phyloP scores from a whole-genome alignment of 2,329 filamentous ascomycete genomes.

The Lachnellula suecica region DNA sequence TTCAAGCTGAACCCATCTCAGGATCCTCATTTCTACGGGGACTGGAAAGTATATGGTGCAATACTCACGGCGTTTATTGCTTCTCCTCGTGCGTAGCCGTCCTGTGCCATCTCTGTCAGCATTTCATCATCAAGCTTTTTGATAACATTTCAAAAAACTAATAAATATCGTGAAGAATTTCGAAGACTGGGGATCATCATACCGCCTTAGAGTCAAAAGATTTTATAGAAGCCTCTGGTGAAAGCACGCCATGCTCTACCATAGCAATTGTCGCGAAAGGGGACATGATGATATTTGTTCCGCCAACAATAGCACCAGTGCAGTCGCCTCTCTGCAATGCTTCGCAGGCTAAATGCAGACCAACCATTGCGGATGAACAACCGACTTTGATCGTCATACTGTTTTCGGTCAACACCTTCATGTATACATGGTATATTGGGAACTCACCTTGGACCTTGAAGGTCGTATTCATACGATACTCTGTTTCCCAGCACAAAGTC shows the following conservation, averaged over 20 bases:
- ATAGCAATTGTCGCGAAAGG: slow-evolving; percentile 4
- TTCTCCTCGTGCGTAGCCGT: slow-evolving; percentile 64
- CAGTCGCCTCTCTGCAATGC: slow-evolving; percentile 45
- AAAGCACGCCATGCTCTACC: slow-evolving; percentile 1
- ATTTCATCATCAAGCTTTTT: no score
- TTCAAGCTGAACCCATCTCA: no score
- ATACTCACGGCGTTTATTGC: slow-evolving; percentile 53
- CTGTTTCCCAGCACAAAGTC: slow-evolving; percentile 10
- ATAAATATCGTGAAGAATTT: no score
- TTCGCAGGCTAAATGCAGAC: slow-evolving; percentile 49
- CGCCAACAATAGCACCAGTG: slow-evolving; percentile 17
- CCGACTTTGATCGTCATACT: slow-evolving; percentile 40
- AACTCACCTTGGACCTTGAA: slow-evolving; percentile 20
- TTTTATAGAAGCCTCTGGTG: slow-evolving; percentile 37
- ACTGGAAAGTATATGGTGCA: not conserved
- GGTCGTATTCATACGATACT: slow-evolving; percentile 13
- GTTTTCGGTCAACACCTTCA: not conserved
- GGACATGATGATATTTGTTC: slow-evolving; percentile 12
- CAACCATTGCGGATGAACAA: slow-evolving; percentile 54
- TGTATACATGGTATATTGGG: slow-evolving; percentile 2
- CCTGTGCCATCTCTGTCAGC: no score
- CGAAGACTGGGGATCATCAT: no score
- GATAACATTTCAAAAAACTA: no score
- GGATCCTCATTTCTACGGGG: no score
- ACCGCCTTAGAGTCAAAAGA: slow-evolving; percentile 51